Conservation (phyloP, 2,329 filamentous ascomycete genomes). For the Neonectria ditissima region DNA sequence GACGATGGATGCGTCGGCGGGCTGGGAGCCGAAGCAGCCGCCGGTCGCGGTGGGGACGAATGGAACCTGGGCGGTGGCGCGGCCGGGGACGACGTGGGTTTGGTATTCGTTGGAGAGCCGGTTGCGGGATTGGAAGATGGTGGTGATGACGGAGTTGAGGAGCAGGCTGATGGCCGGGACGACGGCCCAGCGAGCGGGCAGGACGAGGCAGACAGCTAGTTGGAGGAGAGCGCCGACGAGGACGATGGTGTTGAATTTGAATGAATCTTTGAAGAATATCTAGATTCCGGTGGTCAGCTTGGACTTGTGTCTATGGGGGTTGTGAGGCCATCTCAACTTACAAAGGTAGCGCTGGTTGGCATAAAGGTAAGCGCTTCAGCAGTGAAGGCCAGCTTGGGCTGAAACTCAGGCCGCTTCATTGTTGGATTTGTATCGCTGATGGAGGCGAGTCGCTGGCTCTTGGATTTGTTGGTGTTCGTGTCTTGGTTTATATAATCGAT, state of each 20-base stretch:
- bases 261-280: constrained; percentile 47
- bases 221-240: constrained; percentile 52
- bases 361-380: constrained; percentile 32
- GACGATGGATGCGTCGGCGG: constrained; percentile 49
- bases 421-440: neutral
- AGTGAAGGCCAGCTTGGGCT: constrained; percentile 41
- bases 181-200: constrained; percentile 52
- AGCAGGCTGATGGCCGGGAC: constrained; percentile 49
- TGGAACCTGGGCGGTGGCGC: constrained; percentile 51
- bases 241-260: constrained; percentile 50
- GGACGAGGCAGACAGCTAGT: constrained; percentile 45
- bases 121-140: constrained; percentile 42
- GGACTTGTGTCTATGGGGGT: neutral
- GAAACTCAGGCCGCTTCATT: constrained; percentile 38
- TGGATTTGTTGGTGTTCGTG: no score
- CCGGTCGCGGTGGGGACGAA: constrained; percentile 37
- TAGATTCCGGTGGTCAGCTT: neutral
- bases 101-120: constrained; percentile 38
- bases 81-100: constrained; percentile 47
- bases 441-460: neutral
- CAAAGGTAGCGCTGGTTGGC: constrained; percentile 30
- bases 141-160: constrained; percentile 48
- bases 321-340: constrained; percentile 28
- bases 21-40: constrained; percentile 44
- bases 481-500: neutral